phyloP scores from a whole-genome alignment of 768 basidiomycete genomes.

The Calocera cornea region DNA sequence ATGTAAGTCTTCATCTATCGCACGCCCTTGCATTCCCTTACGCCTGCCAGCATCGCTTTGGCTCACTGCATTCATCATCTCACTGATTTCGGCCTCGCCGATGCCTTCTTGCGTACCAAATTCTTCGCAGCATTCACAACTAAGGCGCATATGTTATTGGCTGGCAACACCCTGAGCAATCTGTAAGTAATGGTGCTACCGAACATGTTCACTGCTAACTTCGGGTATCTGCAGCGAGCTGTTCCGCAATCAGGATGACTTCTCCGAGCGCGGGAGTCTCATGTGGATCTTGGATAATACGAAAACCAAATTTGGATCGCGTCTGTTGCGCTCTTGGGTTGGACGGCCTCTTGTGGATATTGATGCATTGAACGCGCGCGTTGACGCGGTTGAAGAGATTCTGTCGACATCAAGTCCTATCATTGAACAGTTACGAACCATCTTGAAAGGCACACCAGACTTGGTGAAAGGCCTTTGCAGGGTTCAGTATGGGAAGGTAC shows the following conservation, averaged over 20 bases:
- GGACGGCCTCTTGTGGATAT: conserved; percentile 67
- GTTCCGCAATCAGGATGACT: conserved; percentile 81
- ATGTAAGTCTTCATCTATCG: not conserved
- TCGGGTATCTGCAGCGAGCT: conserved; percentile 43
- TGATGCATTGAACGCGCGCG: conserved; percentile 35
- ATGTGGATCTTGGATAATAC: conserved; percentile 79
- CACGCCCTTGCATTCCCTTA: conserved; percentile 15
- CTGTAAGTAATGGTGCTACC: conserved; percentile 30
- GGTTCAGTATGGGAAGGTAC: conserved; percentile 82
- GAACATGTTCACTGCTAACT: not conserved
- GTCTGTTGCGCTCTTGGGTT: conserved; percentile 74
- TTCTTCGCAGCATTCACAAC: conserved; percentile 72
- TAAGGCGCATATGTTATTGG: conserved; percentile 72
- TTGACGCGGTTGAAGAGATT: conserved; percentile 79
- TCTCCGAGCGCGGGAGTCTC: conserved; percentile 56
- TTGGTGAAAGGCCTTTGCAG: conserved; percentile 73
- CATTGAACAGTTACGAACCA: conserved; percentile 50
- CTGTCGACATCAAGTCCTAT: conserved; percentile 38
- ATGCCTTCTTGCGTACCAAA: conserved; percentile 58
- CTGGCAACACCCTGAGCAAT: conserved; percentile 76
- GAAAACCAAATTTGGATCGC: conserved; percentile 74
- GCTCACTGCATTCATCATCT: conserved; percentile 63
- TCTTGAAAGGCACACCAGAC: conserved; percentile 71
- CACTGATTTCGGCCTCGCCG: conserved; percentile 58
- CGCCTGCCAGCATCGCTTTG: conserved; percentile 47